These are phyloP conservation scores for Rhexocercosporidium sp. DNA, from an alignment of 2,329 filamentous ascomycete genomes.

Conservation along the genomic window DNA sequence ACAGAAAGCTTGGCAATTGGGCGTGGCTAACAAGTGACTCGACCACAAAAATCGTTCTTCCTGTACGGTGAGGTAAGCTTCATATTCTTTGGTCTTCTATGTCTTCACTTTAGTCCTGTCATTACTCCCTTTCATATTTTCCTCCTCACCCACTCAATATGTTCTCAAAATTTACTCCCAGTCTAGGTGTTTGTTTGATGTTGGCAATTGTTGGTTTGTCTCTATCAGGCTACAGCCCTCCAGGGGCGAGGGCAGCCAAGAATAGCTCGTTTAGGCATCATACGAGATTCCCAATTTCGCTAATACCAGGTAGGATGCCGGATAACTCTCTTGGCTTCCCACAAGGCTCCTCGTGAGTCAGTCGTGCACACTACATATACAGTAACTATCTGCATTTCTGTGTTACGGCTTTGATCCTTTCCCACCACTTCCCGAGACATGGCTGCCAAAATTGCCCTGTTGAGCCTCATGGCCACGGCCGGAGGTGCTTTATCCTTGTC, in stretches of 20 bases:
- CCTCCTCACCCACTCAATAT: no score
- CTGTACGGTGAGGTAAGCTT: no score
- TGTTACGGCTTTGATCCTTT: not conserved
- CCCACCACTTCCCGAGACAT: not conserved
- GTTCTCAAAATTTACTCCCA: no score
- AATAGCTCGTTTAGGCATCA: not conserved
- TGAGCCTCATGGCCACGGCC: slow-evolving; percentile 1
- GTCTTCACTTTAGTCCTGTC: no score
- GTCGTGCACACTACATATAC: not conserved
- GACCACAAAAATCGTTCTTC: no score
- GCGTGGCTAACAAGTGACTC: no score
- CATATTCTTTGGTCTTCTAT: no score
- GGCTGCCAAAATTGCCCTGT: not conserved
- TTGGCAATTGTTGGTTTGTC: not conserved
- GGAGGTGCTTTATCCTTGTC: not conserved
- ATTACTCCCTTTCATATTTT: no score
- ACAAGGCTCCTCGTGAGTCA: not conserved
- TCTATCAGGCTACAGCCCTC: not conserved
- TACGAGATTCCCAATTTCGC: slow-evolving; percentile 2
- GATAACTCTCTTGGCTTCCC: not conserved
- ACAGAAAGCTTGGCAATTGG: no score
- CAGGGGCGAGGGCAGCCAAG: no score
- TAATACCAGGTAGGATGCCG: not conserved
- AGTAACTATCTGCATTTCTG: not conserved
- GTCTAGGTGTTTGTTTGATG: not conserved